Evolutionary conservation across 805 yeast species (phyloP), one percentile per base, ranked within the genome.

Genomic region (Candida krabiensis): DNA sequence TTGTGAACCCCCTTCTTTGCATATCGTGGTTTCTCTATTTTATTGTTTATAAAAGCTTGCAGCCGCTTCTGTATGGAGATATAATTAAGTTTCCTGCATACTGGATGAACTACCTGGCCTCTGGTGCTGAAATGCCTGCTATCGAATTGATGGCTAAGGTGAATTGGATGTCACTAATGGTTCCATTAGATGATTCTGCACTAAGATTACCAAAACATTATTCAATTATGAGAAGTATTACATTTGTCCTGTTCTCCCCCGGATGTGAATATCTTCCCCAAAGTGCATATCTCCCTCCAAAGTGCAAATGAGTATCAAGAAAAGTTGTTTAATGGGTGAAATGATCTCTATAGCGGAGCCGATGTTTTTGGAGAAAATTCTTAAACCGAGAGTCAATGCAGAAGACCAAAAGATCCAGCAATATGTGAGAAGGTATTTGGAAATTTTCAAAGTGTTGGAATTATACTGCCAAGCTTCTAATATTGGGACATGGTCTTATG

Each of bases 21-120:
- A 42, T 19, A 49, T 49, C 0, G 38, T 68, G 12, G 71, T 71
- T 0, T 60, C 64, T 6, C 75, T 73, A 2, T 69, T 62, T 44
- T 50, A 46, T 2, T 55, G 66, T 23, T 69, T 63, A 37, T 43
- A 43, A 24, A 60, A 55, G 50, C 30, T 47, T 46, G 12, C 53
- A 54, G n/a, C 52, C 55, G 13, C 34, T 50, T n/a, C 41, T 68
- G 24, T 53, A 49, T 19, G 46, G 55, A 2, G 68, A 69, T 9
- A 35, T 68, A 4, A 63, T 57, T 42, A 50, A 54, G 4, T 30
- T 37, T 12, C 44, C 46, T 4, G 30, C 40, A 9, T 53, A 51
- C 25, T 64, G 67, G 67, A 56, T 63, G 60, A 65, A 61, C 36
- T 59, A 64, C 35, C 70, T 69, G 1, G 58, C 64, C 7, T 41